Conservation (phyloP, 169 alveolate species). For the Amoebophrya sp. region DNA sequence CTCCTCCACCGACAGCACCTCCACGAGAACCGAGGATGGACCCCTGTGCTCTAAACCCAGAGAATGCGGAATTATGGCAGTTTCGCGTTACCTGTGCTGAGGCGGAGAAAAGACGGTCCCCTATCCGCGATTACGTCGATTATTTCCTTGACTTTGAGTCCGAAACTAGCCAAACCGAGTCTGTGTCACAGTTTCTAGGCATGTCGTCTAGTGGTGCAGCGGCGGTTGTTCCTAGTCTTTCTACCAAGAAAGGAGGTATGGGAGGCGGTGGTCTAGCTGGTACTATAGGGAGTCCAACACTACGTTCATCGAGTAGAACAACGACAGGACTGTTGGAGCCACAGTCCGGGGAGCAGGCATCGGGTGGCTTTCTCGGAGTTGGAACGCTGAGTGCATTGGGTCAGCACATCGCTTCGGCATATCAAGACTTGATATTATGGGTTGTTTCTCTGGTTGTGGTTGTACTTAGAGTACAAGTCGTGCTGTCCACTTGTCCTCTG, state of each 20-base stretch:
- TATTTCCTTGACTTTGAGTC: neutral
- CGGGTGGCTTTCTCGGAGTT: neutral
- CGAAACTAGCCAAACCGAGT: neutral
- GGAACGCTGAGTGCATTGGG: neutral
- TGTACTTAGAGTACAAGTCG: no score
- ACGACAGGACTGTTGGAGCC: no score
- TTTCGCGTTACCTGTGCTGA: neutral
- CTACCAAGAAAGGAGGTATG: no score
- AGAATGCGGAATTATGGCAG: neutral
- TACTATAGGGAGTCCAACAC: no score
- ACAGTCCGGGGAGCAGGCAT: no score
- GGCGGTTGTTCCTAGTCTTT: no score
- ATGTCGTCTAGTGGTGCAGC: no score
- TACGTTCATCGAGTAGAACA: no score
- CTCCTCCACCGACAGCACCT: neutral
- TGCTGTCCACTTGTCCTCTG: no score
- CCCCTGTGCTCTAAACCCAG: neutral
- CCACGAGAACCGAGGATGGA: neutral
- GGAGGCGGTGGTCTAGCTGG: no score
- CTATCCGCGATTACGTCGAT: neutral
- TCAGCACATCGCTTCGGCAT: neutral
- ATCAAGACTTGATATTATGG: neutral
- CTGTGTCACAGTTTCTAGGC: neutral
- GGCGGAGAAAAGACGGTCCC: neutral
- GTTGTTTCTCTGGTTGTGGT: no score